These are phyloP conservation scores for Santalum album DNA, from an alignment of 164 flowering plant species.

Conservation along the genomic window DNA sequence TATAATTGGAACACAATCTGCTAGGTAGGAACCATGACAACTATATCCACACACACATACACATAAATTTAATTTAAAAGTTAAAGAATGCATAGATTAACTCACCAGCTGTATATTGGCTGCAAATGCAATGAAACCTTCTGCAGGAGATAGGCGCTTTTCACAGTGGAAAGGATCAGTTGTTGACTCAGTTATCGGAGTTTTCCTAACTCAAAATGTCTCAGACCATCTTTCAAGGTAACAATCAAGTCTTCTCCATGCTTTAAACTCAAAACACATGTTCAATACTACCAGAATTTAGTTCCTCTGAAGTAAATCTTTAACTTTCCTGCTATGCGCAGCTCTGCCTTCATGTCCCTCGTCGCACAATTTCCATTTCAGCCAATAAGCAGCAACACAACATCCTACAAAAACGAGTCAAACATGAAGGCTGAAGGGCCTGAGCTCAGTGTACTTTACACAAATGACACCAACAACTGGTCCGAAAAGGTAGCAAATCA, in stretches of 20 bases:
- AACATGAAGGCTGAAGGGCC: neutral
- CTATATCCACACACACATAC: too few species aligned
- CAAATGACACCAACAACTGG: constrained; percentile 12
- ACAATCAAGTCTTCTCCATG: neutral
- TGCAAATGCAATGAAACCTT: neutral
- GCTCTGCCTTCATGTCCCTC: constrained; percentile 8
- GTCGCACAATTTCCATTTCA: constrained; percentile 4
- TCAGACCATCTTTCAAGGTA: constrained; percentile 7
- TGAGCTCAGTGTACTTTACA: constrained; percentile 15
- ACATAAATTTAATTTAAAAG: too few species aligned
- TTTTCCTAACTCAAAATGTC: constrained; percentile 4
- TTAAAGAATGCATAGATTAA: constrained; percentile 4
- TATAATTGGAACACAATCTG: too few species aligned
- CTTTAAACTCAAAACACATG: neutral
- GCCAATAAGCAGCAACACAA: neutral
- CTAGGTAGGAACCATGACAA: too few species aligned
- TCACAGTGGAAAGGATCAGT: constrained; percentile 7
- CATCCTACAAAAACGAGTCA: neutral
- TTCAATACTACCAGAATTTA: too few species aligned
- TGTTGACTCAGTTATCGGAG: constrained; percentile 4
- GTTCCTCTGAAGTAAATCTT: neutral
- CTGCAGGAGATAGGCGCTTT: constrained; percentile 1
- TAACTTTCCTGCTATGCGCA: neutral
- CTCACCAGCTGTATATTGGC: neutral
- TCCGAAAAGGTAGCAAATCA: constrained; percentile 7